These are phyloP conservation scores for Stropharia rugosoannulata DNA, from an alignment of 768 basidiomycete species.

Conservation along the genomic window DNA sequence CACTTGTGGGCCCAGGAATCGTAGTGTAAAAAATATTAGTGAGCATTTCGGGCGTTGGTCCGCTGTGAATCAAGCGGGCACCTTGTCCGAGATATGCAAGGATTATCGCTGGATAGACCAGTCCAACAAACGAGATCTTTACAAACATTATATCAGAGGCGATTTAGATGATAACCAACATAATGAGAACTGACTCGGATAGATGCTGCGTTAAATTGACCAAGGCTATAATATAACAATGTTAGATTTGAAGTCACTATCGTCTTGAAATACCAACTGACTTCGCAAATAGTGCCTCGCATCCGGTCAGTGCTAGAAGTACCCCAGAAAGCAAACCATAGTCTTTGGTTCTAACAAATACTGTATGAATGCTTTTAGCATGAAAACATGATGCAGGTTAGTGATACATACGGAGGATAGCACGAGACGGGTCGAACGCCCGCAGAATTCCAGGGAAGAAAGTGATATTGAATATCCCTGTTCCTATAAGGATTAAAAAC, in stretches of 20 bases:
- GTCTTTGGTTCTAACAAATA: conserved; percentile 63
- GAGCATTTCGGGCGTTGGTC: conserved; percentile 38
- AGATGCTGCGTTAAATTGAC: conserved; percentile 62
- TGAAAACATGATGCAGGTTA: background rate
- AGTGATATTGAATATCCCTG: conserved; percentile 59
- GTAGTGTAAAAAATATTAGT: conserved; percentile 60
- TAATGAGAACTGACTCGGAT: conserved; percentile 44
- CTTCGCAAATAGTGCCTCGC: conserved; percentile 71
- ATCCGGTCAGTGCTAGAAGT: conserved; percentile 67
- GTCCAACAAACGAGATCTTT: conserved; percentile 47
- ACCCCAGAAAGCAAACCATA: conserved; percentile 65
- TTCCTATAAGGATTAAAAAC: conserved; percentile 49
- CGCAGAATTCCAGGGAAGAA: conserved; percentile 57
- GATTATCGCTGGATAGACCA: conserved; percentile 60
- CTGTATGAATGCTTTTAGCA: conserved; percentile 24
- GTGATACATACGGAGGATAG: conserved; percentile 50
- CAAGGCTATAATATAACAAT: conserved; percentile 40
- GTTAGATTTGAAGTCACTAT: background rate
- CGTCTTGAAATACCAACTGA: conserved; percentile 22
- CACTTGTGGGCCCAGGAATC: conserved; percentile 57
- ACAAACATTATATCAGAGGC: background rate
- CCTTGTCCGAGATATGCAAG: conserved; percentile 76
- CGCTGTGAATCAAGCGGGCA: conserved; percentile 53
- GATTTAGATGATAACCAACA: background rate
- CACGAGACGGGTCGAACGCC: conserved; percentile 67